A percentile compares a stretch with the other conserved stretches of the same genome.
Conservation (phyloP, 2,329 filamentous ascomycete genomes). For the Anthostomella pinea region DNA sequence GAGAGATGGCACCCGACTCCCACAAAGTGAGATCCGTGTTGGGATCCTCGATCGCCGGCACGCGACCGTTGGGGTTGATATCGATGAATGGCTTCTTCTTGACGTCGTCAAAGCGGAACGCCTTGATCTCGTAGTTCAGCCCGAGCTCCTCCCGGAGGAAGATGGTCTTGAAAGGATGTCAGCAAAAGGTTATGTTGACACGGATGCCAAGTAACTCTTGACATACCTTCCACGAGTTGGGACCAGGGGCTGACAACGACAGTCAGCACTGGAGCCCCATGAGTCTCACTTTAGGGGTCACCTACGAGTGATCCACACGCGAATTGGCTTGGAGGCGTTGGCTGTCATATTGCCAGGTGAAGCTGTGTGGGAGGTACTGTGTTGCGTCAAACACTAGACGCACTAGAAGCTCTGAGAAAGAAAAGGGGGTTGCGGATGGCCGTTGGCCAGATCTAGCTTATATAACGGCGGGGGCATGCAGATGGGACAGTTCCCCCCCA, state of each 20-base stretch:
- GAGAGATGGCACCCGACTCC: constrained; percentile 45
- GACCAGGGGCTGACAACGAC: constrained; percentile 3
- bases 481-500: too few relatives aligned
- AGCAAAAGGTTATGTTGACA: background rate
- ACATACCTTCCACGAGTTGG: constrained; percentile 9
- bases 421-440: too few relatives aligned
- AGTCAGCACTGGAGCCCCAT: background rate
- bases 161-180: constrained; percentile 4
- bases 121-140: constrained; percentile 14
- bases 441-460: too few relatives aligned
- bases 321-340: constrained; percentile 8
- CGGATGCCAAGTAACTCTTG: background rate
- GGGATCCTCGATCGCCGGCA: constrained; percentile 41
- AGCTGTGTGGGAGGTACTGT: too few relatives aligned
- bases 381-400: too few relatives aligned
- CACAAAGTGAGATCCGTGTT: constrained; percentile 42
- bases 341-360: too few relatives aligned
- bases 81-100: constrained; percentile 14
- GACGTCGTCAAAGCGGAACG: constrained; percentile 8
- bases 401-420: too few relatives aligned
- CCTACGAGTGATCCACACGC: constrained; percentile 11
- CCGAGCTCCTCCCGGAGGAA: constrained; percentile 16
- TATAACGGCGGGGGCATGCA: too few relatives aligned
- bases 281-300: background rate
- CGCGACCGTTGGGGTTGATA: constrained; percentile 17